Evolutionary conservation across 345 rosid genomes (phyloP).

Genomic region (Brassica rapa): DNA sequence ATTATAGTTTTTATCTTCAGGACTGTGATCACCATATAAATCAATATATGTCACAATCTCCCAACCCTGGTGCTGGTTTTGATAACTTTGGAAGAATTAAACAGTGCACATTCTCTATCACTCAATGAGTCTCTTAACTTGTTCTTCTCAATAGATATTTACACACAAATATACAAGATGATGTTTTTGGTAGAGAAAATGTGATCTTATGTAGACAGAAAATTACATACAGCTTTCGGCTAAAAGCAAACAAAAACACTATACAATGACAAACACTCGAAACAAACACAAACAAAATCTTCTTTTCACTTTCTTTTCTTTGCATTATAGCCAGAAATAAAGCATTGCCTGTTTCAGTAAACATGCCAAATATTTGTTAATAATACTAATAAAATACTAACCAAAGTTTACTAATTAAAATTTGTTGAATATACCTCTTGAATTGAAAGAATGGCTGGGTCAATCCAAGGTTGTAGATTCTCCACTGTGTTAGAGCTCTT

Average conservation of each 20-base stretch:
- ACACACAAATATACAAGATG: constrained; percentile 7
- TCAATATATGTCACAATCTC: constrained; percentile 1
- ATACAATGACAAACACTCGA: constrained; percentile 19
- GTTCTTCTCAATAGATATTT: constrained; percentile 14
- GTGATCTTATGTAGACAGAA: no score
- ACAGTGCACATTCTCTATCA: not conserved
- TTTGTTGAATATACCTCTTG: constrained; percentile 36
- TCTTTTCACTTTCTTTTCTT: not conserved
- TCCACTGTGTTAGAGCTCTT: constrained; percentile 7
- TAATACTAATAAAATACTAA: constrained; percentile 13
- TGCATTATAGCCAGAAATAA: constrained; percentile 69
- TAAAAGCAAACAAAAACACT: not conserved
- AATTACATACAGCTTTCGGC: no score
- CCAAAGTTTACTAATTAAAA: not conserved
- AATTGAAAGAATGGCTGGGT: constrained; percentile 27
- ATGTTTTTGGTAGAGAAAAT: not conserved
- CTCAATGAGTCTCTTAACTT: not conserved
- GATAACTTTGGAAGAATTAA: constrained; percentile 20
- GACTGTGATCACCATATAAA: not conserved
- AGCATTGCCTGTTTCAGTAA: constrained; percentile 74
- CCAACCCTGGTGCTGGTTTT: not conserved
- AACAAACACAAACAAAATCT: constrained; percentile 5
- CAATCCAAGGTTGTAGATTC: constrained; percentile 49
- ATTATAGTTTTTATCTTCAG: not conserved
- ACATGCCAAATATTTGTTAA: constrained; percentile 16